These are phyloP conservation scores for Plasmopara muralis DNA, from an alignment of 352 stramenopile genomes.

Conservation along the genomic window DNA sequence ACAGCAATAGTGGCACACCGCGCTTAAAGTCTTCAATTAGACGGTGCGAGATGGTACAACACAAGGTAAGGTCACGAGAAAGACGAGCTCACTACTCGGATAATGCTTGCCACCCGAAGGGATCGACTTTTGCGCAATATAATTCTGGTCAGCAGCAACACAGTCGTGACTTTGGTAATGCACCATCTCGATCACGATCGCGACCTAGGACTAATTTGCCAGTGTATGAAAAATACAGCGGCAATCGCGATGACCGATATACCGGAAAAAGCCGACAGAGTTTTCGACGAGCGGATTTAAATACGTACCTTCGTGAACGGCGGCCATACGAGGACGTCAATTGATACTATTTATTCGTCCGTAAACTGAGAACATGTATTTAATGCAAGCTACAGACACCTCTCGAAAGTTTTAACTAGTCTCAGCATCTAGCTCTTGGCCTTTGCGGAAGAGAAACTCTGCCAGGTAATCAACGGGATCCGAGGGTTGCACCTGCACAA, in stretches of 20 bases:
- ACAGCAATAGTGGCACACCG: background rate
- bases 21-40: conserved; percentile 5
- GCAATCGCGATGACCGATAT: conserved; percentile 1
- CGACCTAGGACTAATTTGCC: conserved; percentile 3
- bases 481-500: conserved; percentile 79
- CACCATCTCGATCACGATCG: conserved; percentile 12
- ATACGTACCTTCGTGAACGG: conserved; percentile 2
- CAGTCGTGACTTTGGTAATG: background rate
- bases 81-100: conserved; percentile 7
- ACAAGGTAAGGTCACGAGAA: background rate
- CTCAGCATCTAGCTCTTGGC: conserved; percentile 43
- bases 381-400: conserved; percentile 3
- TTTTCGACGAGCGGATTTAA: conserved; percentile 4
- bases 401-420: conserved; percentile 18
- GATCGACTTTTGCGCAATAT: background rate
- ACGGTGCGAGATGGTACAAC: conserved; percentile 8
- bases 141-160: conserved; percentile 6
- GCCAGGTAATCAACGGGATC: conserved; percentile 86
- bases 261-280: conserved; percentile 4
- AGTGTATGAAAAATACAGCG: conserved; percentile 2
- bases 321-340: background rate
- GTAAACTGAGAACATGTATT: background rate
- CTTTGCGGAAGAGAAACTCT: conserved; percentile 82
- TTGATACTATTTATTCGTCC: background rate
- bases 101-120: conserved; percentile 6